Conservation (phyloP, 495 filamentous ascomycete genomes). For the Emericellopsis terricola region DNA sequence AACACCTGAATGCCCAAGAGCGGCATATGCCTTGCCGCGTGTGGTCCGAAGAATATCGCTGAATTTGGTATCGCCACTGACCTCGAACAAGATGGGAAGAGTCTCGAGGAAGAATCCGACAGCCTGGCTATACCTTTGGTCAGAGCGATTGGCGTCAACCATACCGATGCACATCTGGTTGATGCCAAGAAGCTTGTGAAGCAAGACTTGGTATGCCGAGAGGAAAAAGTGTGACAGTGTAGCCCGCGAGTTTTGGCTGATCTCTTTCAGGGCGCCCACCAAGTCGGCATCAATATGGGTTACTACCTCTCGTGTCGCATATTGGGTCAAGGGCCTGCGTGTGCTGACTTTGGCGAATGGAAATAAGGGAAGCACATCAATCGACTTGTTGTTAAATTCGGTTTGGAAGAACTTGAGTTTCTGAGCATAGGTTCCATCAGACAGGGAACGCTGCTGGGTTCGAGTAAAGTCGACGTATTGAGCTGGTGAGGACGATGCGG, state of each 20-base stretch:
- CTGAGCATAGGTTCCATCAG: background rate
- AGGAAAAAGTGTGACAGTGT: constrained; percentile 23
- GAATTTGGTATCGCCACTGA: constrained; percentile 2
- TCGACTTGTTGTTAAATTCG: background rate
- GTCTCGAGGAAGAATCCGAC: constrained; percentile 32
- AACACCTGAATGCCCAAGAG: constrained; percentile 9
- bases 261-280: constrained; percentile 1
- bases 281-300: background rate
- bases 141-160: constrained; percentile 19
- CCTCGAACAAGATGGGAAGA: constrained; percentile 21
- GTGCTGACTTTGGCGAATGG: background rate
- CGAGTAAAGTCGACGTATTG: background rate
- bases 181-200: constrained; percentile 10
- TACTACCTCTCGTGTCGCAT: background rate
- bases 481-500: background rate
- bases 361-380: background rate
- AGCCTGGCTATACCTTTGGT: constrained; percentile 8
- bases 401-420: background rate
- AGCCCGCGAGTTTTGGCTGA: constrained; percentile 2
- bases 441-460: too few species aligned
- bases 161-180: constrained; percentile 16
- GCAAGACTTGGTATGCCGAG: constrained; percentile 14
- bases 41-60: constrained; percentile 3
- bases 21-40: constrained; percentile 3
- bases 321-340: background rate